These are phyloP conservation scores for Harringtonia lauricola DNA, from an alignment of 2,329 filamentous ascomycete species.

Conservation along the genomic window DNA sequence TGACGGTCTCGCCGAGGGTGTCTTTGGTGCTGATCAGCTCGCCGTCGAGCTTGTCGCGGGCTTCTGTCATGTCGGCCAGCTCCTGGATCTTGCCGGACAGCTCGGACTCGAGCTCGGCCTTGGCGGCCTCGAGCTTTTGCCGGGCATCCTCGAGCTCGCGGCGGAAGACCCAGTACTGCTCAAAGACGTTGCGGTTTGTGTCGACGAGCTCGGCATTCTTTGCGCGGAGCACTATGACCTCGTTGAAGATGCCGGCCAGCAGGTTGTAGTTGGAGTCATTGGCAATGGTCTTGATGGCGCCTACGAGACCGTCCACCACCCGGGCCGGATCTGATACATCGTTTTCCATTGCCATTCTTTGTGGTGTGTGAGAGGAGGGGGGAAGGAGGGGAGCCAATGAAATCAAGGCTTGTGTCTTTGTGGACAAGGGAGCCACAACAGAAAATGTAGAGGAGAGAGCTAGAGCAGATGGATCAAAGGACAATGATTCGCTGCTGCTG, in stretches of 20 bases:
- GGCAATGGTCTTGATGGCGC: constrained; percentile 21
- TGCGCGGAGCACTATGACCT: constrained; percentile 20
- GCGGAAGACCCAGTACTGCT: constrained; percentile 22
- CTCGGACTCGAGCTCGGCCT: constrained; percentile 14
- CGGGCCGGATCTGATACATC: constrained; percentile 6
- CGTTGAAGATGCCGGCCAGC: constrained; percentile 21
- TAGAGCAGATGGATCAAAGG: too few relatives aligned
- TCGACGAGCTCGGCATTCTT: constrained; percentile 19
- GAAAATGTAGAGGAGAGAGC: too few relatives aligned
- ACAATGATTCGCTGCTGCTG: too few relatives aligned
- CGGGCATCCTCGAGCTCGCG: constrained; percentile 19
- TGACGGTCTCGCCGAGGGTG: constrained; percentile 8
- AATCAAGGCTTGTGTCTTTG: too few relatives aligned
- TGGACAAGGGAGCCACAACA: too few relatives aligned
- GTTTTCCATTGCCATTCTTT: not conserved
- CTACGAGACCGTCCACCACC: constrained; percentile 20
- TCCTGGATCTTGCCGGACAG: constrained; percentile 14
- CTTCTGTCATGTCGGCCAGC: constrained; percentile 12
- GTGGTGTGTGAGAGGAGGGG: not conserved
- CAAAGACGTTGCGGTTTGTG: constrained; percentile 20
- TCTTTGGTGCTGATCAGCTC: constrained; percentile 14
- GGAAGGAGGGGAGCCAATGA: too few relatives aligned
- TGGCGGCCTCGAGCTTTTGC: constrained; percentile 15
- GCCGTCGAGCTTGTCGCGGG: constrained; percentile 7
- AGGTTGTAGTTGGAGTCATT: constrained; percentile 23